Conservation (phyloP, 768 basidiomycete species). For the Kwoniella pini region DNA sequence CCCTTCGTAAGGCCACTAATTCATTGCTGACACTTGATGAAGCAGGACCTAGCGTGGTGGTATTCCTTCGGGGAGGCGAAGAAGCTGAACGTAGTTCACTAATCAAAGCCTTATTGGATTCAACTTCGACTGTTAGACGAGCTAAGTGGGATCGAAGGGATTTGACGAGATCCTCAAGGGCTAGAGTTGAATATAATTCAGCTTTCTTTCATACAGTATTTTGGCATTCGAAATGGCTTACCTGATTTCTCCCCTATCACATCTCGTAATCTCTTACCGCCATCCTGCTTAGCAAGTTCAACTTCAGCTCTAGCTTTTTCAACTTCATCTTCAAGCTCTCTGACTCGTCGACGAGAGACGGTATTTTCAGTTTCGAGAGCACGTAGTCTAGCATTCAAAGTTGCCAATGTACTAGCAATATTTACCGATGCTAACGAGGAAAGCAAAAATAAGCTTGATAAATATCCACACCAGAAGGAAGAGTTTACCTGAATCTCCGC, state of each 20-base stretch:
- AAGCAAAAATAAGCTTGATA: not conserved
- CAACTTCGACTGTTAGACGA: slow-evolving; percentile 74
- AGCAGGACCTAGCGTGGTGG: not conserved
- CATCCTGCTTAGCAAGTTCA: slow-evolving; percentile 62
- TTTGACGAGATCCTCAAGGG: slow-evolving; percentile 74
- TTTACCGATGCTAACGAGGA: slow-evolving; percentile 13
- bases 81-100: slow-evolving; percentile 42
- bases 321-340: slow-evolving; percentile 82
- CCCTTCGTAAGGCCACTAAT: slow-evolving; percentile 66
- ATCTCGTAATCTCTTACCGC: slow-evolving; percentile 64
- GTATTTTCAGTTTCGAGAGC: slow-evolving; percentile 79
- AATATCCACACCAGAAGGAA: no score
- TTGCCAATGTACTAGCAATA: slow-evolving; percentile 41
- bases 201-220: slow-evolving; percentile 1
- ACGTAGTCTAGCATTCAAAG: slow-evolving; percentile 61
- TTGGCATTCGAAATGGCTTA: slow-evolving; percentile 50
- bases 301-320: slow-evolving; percentile 59
- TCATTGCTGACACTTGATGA: slow-evolving; percentile 14
- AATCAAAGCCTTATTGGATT: slow-evolving; percentile 68
- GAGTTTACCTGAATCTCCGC: slow-evolving; percentile 43
- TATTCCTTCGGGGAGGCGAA: slow-evolving; percentile 4
- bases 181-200: slow-evolving; percentile 56
- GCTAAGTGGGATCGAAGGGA: slow-evolving; percentile 74
- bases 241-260: slow-evolving; percentile 89
- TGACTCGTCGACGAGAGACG: slow-evolving; percentile 75